These are phyloP conservation scores for Fusarium nisikadoi DNA, from an alignment of 2,329 filamentous ascomycete genomes.

Conservation along the genomic window DNA sequence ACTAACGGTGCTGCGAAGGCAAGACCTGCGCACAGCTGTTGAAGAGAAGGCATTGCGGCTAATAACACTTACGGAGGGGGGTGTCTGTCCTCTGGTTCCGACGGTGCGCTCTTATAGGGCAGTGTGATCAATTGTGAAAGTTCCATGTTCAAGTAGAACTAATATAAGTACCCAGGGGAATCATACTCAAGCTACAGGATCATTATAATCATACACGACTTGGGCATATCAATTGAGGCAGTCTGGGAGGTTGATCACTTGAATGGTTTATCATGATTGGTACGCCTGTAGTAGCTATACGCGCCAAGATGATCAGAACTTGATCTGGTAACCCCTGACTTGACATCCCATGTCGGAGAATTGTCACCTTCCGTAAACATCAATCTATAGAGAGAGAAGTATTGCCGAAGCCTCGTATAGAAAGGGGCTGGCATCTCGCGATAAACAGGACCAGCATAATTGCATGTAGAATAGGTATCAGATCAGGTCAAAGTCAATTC, in stretches of 20 bases:
- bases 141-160: neutral
- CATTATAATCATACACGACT: neutral
- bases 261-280: neutral
- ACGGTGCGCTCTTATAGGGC: neutral
- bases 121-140: neutral
- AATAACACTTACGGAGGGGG: neutral
- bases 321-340: neutral
- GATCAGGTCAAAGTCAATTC: neutral
- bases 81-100: neutral
- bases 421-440: too few species aligned
- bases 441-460: neutral
- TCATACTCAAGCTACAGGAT: too few species aligned
- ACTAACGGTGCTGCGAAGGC: neutral
- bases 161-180: too few species aligned
- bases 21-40: neutral
- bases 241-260: neutral
- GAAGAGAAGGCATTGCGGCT: slow-evolving; percentile 4
- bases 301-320: neutral
- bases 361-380: neutral
- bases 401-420: too few species aligned
- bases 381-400: too few species aligned
- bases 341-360: too few species aligned
- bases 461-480: too few species aligned
- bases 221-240: neutral
- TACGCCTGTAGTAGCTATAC: neutral